Evolutionary conservation across 192 early-diverging fungal species (phyloP).

Genomic region (Haplosporangium gracile): DNA sequence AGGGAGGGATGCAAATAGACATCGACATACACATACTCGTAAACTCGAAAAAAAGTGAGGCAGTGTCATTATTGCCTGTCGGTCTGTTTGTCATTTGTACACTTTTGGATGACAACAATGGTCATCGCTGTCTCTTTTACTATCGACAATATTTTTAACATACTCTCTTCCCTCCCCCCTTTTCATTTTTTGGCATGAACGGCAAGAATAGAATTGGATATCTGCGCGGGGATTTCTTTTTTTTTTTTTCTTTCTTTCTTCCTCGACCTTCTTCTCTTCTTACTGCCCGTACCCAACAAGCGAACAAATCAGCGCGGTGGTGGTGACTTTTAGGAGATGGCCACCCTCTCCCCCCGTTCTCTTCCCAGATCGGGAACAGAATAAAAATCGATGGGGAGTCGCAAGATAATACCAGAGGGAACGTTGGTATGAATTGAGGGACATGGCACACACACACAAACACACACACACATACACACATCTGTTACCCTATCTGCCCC

Average conservation of each 20-base stretch:
- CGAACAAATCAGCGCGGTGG: background rate
- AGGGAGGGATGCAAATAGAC: background rate
- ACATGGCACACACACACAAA: background rate
- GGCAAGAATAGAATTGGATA: background rate
- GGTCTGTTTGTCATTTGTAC: background rate
- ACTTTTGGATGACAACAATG: background rate
- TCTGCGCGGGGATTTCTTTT: background rate
- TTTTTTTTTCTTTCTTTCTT: background rate
- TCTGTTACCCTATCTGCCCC: background rate
- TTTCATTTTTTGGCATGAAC: background rate
- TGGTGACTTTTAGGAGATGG: slow-evolving; percentile 1
- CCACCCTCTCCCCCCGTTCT: background rate
- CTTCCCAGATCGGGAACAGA: background rate
- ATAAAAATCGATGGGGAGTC: background rate
- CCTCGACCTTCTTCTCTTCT: background rate
- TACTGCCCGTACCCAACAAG: background rate
- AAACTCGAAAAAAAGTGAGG: background rate
- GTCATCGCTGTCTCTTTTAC: background rate
- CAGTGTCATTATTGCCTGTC: background rate
- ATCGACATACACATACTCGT: background rate
- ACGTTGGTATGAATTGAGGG: background rate
- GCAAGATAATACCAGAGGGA: background rate
- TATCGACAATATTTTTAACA: background rate
- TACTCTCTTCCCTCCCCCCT: background rate
- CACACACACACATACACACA: background rate